phyloP scores from a whole-genome alignment of 2,329 filamentous ascomycete genomes.

The Tympanopsis confertula region DNA sequence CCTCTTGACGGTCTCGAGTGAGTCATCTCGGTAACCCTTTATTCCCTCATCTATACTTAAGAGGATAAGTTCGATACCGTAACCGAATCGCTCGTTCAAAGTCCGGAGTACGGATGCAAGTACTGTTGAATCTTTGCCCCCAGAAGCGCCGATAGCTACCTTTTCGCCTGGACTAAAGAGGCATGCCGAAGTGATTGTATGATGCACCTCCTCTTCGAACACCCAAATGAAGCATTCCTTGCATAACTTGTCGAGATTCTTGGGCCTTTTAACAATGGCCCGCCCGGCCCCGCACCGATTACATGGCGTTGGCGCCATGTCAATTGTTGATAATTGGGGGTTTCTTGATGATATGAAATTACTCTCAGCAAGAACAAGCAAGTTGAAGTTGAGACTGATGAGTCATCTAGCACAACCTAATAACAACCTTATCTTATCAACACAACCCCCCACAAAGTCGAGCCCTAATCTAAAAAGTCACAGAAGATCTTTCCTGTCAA shows the following conservation, averaged over 20 bases:
- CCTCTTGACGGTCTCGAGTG: constrained; percentile 87
- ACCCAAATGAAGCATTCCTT: constrained; percentile 74
- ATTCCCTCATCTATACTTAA: constrained; percentile 95
- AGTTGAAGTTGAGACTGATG: too few relatives aligned
- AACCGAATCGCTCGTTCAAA: constrained; percentile 78
- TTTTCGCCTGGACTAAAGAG: constrained; percentile 76
- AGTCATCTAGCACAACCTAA: too few relatives aligned
- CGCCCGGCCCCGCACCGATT: constrained; percentile 64
- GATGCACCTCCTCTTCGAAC: constrained; percentile 88
- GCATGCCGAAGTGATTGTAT: constrained; percentile 75
- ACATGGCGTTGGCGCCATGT: constrained; percentile 70
- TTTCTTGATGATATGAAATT: constrained; percentile 11
- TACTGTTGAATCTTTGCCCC: constrained; percentile 95
- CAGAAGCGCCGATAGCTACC: constrained; percentile 88
- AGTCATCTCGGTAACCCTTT: constrained; percentile 91
- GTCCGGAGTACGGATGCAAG: constrained; percentile 90
- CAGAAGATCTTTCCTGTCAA: too few relatives aligned
- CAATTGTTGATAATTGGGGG: constrained; percentile 2
- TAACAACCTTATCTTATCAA: too few relatives aligned
- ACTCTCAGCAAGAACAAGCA: constrained; percentile 7
- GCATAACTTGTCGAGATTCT: constrained; percentile 90
- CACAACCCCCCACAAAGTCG: too few relatives aligned
- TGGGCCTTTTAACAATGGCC: constrained; percentile 83
- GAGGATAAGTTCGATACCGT: constrained; percentile 74
- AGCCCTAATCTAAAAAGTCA: too few relatives aligned